Evolutionary conservation across 2,329 filamentous ascomycete species (phyloP).

Genomic region (Beauveria scarabaeidicola): DNA sequence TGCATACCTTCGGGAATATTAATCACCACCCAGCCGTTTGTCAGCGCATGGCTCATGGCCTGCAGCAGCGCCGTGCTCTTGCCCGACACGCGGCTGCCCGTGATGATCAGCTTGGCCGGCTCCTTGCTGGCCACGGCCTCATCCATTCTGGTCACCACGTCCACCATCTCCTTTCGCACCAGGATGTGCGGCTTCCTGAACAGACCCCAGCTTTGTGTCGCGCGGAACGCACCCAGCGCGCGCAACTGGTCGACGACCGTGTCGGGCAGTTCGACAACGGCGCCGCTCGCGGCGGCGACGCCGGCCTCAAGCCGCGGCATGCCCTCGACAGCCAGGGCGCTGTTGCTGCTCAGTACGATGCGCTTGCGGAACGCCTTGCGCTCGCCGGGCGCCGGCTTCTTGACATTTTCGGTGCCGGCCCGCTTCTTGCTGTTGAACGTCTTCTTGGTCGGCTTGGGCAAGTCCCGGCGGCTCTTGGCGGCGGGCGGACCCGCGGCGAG

Average conservation of each 20-base stretch:
- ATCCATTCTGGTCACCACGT: constrained; percentile 57
- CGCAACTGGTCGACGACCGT: constrained; percentile 70
- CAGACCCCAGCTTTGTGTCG: constrained; percentile 76
- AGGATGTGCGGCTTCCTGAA: constrained; percentile 77
- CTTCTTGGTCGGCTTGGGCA: constrained; percentile 32
- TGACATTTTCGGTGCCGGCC: constrained; percentile 33
- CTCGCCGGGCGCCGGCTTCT: constrained; percentile 64
- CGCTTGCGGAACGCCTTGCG: constrained; percentile 80
- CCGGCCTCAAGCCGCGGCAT: constrained; percentile 52
- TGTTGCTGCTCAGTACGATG: constrained; percentile 88
- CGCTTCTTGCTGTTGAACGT: constrained; percentile 43
- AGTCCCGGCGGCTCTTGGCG: constrained; percentile 28
- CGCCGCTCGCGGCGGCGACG: constrained; percentile 46
- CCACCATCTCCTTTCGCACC: constrained; percentile 68
- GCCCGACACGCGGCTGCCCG: constrained; percentile 65
- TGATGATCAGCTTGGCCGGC: constrained; percentile 57
- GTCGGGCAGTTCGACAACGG: constrained; percentile 62
- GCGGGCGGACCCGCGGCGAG: constrained; percentile 19
- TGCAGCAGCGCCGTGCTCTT: constrained; percentile 86
- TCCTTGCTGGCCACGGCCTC: constrained; percentile 42
- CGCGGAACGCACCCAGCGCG: constrained; percentile 83
- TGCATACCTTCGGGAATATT: constrained; percentile 76
- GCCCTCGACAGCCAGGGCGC: constrained; percentile 69
- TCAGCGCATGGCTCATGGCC: constrained; percentile 69
- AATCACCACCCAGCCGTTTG: constrained; percentile 83